Conservation (phyloP, 2,329 filamentous ascomycete genomes). For the Dactylellina sp. region DNA sequence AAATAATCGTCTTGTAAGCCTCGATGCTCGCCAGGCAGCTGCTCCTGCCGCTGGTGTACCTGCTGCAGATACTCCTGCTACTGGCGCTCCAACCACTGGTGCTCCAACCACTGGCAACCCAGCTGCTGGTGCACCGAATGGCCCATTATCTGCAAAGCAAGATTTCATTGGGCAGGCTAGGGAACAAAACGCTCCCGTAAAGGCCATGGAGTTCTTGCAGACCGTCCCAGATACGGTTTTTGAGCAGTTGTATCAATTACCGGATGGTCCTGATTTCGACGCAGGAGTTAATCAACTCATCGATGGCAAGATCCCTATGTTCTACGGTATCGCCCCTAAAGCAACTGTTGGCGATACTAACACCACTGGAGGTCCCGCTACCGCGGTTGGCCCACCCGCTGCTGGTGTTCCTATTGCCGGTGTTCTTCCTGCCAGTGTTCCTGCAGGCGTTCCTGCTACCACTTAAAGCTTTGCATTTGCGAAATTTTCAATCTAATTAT, state of each 20-base stretch:
- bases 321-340: not conserved
- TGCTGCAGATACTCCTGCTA: not conserved
- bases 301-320: not conserved
- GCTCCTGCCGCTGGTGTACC: not conserved
- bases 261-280: constrained; percentile 8
- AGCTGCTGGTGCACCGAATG: not conserved
- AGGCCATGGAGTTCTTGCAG: not conserved
- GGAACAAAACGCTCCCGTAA: not conserved
- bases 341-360: not conserved
- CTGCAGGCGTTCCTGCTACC: too few relatives aligned
- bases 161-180: constrained; percentile 11
- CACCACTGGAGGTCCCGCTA: not conserved
- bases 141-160: not conserved
- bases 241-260: constrained; percentile 4
- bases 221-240: not conserved
- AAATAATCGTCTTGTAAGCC: not conserved
- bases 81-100: not conserved
- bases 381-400: not conserved
- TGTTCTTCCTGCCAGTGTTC: too few relatives aligned
- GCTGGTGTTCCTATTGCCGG: not conserved
- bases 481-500: too few relatives aligned
- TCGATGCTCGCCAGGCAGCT: not conserved
- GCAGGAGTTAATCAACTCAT: constrained; percentile 1
- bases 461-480: too few relatives aligned
- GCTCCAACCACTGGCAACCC: not conserved